A percentile compares a stretch with the other conserved stretches of the same genome.
phyloP scores from a whole-genome alignment of 352 stramenopile species.

The Pythium graminicola region DNA sequence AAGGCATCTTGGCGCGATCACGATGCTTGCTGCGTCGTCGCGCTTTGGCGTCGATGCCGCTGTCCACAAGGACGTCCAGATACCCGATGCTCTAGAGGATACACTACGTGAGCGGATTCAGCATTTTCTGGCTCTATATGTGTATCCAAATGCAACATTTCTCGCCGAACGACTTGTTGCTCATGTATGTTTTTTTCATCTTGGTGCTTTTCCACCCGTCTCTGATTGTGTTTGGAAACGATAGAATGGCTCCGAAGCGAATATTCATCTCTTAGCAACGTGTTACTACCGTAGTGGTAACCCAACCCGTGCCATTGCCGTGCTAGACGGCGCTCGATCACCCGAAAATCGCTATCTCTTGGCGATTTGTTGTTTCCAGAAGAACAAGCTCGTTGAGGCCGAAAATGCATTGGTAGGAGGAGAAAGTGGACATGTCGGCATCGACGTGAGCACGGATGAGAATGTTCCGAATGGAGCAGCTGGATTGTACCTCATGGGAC shows the following conservation, averaged over 20 bases:
- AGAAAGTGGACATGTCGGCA: slow-evolving; percentile 20
- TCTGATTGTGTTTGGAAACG: neutral
- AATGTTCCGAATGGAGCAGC: slow-evolving; percentile 83
- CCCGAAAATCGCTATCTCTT: slow-evolving; percentile 63
- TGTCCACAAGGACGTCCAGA: neutral
- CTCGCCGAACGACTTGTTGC: slow-evolving; percentile 76
- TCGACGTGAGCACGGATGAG: slow-evolving; percentile 23
- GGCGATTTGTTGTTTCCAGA: slow-evolving; percentile 66
- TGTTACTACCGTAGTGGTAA: slow-evolving; percentile 62
- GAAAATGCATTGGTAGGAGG: slow-evolving; percentile 86
- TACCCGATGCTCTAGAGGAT: slow-evolving; percentile 35
- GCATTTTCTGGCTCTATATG: slow-evolving; percentile 41
- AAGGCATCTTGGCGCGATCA: neutral
- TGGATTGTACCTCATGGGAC: slow-evolving; percentile 88
- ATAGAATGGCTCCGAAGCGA: slow-evolving; percentile 52
- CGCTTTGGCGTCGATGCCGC: slow-evolving; percentile 1
- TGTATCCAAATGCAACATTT: slow-evolving; percentile 70
- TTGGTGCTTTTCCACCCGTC: neutral
- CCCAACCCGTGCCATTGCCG: slow-evolving; percentile 40
- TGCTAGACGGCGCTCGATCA: slow-evolving; percentile 37
- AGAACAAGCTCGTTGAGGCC: slow-evolving; percentile 68
- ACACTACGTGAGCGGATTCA: slow-evolving; percentile 44
- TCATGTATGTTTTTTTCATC: slow-evolving; percentile 34
- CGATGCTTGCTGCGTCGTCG: slow-evolving; percentile 13
- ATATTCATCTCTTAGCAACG: slow-evolving; percentile 49